These are phyloP conservation scores for Vitis vinifera DNA, from an alignment of 164 flowering plant species.

Conservation along the genomic window DNA sequence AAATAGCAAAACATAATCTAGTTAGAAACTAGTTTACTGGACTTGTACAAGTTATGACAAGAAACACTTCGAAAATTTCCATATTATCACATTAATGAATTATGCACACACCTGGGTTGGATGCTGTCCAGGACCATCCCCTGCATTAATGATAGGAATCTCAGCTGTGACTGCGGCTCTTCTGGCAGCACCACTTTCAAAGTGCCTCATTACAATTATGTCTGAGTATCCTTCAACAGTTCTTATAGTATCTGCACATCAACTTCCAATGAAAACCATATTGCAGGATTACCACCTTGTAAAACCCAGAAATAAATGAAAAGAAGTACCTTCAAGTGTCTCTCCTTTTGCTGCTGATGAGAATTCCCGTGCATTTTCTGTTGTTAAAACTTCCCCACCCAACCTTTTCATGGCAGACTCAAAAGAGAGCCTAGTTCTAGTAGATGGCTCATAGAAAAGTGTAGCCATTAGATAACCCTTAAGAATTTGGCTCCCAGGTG, in stretches of 20 bases:
- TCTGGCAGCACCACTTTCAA: slow-evolving; percentile 96
- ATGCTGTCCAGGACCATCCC: slow-evolving; percentile 99
- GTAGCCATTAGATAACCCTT: slow-evolving; percentile 96
- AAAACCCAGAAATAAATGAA: not conserved
- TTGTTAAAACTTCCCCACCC: slow-evolving; percentile 97
- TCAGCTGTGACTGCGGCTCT: slow-evolving; percentile 83
- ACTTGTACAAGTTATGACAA: too few species aligned
- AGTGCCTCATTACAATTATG: slow-evolving; percentile 96
- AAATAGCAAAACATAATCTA: too few species aligned
- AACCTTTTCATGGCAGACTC: slow-evolving; percentile 98
- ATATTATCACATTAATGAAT: not conserved
- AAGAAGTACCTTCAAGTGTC: slow-evolving; percentile 86
- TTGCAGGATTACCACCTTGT: not conserved
- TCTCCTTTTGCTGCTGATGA: slow-evolving; percentile 99
- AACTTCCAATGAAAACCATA: slow-evolving; percentile 11
- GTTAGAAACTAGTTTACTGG: too few species aligned
- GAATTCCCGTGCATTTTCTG: slow-evolving; percentile 97
- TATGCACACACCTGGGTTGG: slow-evolving; percentile 75
- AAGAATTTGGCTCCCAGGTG: slow-evolving; percentile 67
- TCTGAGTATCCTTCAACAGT: slow-evolving; percentile 97
- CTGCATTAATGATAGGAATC: slow-evolving; percentile 96
- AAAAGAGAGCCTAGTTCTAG: slow-evolving; percentile 92
- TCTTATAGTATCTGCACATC: slow-evolving; percentile 77
- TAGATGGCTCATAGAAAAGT: slow-evolving; percentile 97
- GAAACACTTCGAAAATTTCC: not conserved